Conservation (phyloP, 2,329 filamentous ascomycete species). For the Xylariaceae sp. region DNA sequence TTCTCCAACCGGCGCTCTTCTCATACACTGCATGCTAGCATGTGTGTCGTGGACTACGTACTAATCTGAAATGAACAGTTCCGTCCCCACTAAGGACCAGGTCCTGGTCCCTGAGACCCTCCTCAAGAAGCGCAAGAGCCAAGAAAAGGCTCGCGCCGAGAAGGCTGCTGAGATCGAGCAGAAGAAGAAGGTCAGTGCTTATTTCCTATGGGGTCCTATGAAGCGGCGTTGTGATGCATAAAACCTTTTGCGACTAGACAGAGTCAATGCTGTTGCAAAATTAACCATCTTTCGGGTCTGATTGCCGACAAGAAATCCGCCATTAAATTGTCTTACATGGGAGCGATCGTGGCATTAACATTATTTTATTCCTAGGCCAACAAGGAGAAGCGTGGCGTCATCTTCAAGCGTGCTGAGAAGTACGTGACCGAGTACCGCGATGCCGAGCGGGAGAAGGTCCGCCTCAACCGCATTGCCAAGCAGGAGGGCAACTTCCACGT, state of each 20-base stretch:
- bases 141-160: slow-evolving; percentile 97
- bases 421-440: slow-evolving; percentile 99
- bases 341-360: slow-evolving; percentile 32
- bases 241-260: slow-evolving; percentile 88
- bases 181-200: slow-evolving; percentile 76
- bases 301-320: slow-evolving; percentile 39
- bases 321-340: background rate
- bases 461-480: slow-evolving; percentile 83
- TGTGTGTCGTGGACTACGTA: slow-evolving; percentile 63
- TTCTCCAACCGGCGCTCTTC: slow-evolving; percentile 83
- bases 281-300: slow-evolving; percentile 99
- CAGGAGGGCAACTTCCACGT: slow-evolving; percentile 91
- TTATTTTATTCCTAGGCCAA: slow-evolving; percentile 58
- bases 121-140: slow-evolving; percentile 99
- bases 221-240: slow-evolving; percentile 70
- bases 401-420: slow-evolving; percentile 99
- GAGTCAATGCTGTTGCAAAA: slow-evolving; percentile 94
- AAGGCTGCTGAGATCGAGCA: slow-evolving; percentile 72
- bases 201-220: slow-evolving; percentile 16
- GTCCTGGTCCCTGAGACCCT: slow-evolving; percentile 98
- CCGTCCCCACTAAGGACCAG: slow-evolving; percentile 89
- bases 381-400: slow-evolving; percentile 97
- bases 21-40: slow-evolving; percentile 42
- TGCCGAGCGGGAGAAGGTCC: slow-evolving; percentile 96
- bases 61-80: slow-evolving; percentile 71